Base-by-base conservation (phyloP, 2,329 filamentous ascomycete genomes). In the Penicillium nordicum region DNA sequence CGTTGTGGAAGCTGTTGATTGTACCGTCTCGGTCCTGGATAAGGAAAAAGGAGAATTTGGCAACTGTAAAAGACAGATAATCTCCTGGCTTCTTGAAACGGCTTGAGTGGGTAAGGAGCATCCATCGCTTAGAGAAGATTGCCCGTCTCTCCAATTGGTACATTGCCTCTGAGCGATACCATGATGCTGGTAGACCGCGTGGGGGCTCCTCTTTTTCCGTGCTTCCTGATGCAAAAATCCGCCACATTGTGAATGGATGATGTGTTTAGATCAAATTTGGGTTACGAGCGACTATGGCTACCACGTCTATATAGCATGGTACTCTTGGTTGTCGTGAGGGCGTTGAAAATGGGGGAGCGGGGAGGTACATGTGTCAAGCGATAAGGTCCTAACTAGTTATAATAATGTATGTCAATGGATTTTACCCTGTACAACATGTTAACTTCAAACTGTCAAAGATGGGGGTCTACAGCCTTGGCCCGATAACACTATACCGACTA, bases 81-180 rank as follows among this genome's bases (percentile, higher is more conserved):
- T 64, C 58, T 5, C 68, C 69, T 8, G 60, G 27, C 32, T 67
- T 64, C 5, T 45, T 43, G 46, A 71, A 64, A 3, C 62, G 63
- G 9, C 50, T 58, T 1, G 53, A 53, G 32, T 68, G 64, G 0
- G 65, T 65, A 40, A 67, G 51, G 4, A 68, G 57, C 8, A 67
- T 45, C 65, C 64, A 68, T 23, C 59, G 57, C 43, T 63, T 67
- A 29, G 65, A 67, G 54, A 67, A 67, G 25, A 68, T 62, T 36
- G 66, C 65, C 8, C 66, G 65, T 10, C 65, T 57, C 37, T 68
- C 66, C 4, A 67, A 59, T 44, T 64, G 58, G n/a, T 67, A 67
- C 53, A 68, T 59, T 2, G 59, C 61, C 23, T 62, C 59, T 3
- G 65, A 67, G n/a, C 59, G 61, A 55, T 68, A 67, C 65, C 65